These are phyloP conservation scores for Nothomitra cinnamomea DNA, from an alignment of 2,329 filamentous ascomycete genomes.

Conservation along the genomic window DNA sequence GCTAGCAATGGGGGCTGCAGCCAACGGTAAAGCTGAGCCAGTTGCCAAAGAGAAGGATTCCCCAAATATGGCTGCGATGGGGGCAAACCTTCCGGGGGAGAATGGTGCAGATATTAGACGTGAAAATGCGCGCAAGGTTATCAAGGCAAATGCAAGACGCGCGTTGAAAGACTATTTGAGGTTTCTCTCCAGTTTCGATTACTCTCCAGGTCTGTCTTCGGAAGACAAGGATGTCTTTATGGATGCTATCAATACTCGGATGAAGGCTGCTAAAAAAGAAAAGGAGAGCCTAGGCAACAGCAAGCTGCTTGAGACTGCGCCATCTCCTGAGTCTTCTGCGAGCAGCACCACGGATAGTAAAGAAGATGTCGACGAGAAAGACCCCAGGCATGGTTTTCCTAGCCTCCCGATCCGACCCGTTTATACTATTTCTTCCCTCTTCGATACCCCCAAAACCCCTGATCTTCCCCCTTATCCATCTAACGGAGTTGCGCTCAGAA, in stretches of 20 bases:
- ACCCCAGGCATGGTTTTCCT: conserved; percentile 19
- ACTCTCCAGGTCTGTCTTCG: conserved; percentile 52
- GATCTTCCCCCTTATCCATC: conserved; percentile 51
- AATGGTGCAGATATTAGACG: conserved; percentile 24
- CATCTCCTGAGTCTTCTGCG: background rate
- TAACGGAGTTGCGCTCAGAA: conserved; percentile 17
- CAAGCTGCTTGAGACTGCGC: background rate
- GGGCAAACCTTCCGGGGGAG: conserved; percentile 21
- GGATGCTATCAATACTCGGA: conserved; percentile 39
- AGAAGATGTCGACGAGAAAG: background rate
- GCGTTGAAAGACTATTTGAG: conserved; percentile 58
- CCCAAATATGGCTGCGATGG: background rate
- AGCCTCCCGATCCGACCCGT: conserved; percentile 32
- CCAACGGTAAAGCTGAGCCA: conserved; percentile 22
- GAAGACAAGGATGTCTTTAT: conserved; percentile 35
- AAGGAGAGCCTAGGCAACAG: conserved; percentile 12
- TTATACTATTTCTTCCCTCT: conserved; percentile 46
- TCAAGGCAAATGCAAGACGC: conserved; percentile 58
- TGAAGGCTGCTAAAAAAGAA: conserved; percentile 29
- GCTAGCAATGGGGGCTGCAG: conserved; percentile 17
- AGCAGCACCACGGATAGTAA: background rate
- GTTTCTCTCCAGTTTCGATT: conserved; percentile 60
- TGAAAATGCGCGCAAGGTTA: conserved; percentile 44
- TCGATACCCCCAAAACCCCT: conserved; percentile 47
- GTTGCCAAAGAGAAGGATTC: background rate